Evolutionary conservation across 2,329 filamentous ascomycete genomes (phyloP), one percentile per base, ranked within the genome.

Genomic region (Penicillium hordei): DNA sequence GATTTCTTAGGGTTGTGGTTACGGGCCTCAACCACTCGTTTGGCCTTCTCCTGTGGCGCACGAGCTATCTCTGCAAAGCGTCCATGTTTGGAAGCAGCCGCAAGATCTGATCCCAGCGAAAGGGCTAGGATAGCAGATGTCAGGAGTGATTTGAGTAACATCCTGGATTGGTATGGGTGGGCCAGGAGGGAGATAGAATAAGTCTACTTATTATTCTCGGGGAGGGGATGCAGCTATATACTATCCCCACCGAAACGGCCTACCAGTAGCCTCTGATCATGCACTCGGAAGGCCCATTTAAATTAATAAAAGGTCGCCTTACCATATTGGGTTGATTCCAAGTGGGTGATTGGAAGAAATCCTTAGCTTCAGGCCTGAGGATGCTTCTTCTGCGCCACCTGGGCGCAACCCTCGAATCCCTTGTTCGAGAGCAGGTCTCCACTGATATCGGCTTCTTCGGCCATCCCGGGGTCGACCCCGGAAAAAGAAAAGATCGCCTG

Each of bases 81-180:
- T 15, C 70, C 70, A 60, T 70, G 66, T 17, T 63, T 60, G 0
- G 58, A 54, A 36, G 67, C 68, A 10, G 50, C 53, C 9, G 55
- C 66, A 23, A 60, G 40, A 10, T 66, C 67, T 3, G 59, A 58
- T 21, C 65, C 63, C 27, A 70, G 23, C 4, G 64, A 64, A 15
- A 69, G 45, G 6, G 63, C 63, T 27, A 71, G 29, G 21, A 64
- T 39, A 31, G 64, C 66, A 29, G 69, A 61, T 19, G 63, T 64
- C 48, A 71, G 38, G n/a, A 70, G 33, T 13, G 63, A 59, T 52
- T 62, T 64, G 19, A 72, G 61, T 53, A 65, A 57, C 70, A 72
- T 72, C 34, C 43, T 64, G 60, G 8, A 40, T 15, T 13, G 5
- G 27, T 48, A 13, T 34, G 5, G 10, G 23, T 36, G 45, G 15